Percentiles rank a stretch among this genome's conserved stretches.
Evolutionary conservation across 441 rosid species (phyloP).

Genomic region (Bocquillonia castaneifolia): DNA sequence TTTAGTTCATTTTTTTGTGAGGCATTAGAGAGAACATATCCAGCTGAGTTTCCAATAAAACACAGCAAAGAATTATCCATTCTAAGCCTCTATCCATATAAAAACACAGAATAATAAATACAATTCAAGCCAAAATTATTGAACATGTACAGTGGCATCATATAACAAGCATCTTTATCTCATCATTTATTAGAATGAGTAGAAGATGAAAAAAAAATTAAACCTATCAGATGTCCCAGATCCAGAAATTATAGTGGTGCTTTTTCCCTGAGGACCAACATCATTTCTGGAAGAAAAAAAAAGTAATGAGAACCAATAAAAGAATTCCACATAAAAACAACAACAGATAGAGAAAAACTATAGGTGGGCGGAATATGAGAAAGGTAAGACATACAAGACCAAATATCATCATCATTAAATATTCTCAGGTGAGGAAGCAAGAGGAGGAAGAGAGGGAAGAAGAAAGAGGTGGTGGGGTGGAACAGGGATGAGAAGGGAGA

Average conservation of each 20-base stretch:
- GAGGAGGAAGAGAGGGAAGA: not conserved
- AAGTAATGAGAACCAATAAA: conserved; percentile 7
- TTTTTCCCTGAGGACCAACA: conserved; percentile 51
- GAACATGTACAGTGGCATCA: not conserved
- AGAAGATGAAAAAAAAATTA: conserved; percentile 12
- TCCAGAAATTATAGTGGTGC: conserved; percentile 55
- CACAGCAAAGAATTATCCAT: not conserved
- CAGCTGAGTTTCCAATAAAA: not conserved
- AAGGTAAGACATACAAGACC: too few species aligned
- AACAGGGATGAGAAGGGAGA: not conserved
- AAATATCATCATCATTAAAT: not conserved
- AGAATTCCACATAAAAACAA: too few species aligned
- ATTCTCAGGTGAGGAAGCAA: not conserved
- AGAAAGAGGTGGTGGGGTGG: not conserved
- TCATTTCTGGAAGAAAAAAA: conserved; percentile 39
- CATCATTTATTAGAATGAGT: not conserved
- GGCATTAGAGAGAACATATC: not conserved
- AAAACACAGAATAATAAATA: not conserved
- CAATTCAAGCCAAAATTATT: not conserved
- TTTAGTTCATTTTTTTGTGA: not conserved
- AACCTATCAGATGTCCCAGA: conserved; percentile 78
- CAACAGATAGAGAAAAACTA: too few species aligned
- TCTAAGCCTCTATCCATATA: not conserved
- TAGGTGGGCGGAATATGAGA: too few species aligned
- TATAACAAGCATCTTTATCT: not conserved